Evolutionary conservation across 1,284 basidiomycete genomes (phyloP).

Genomic region (Microbotryum intermedium): DNA sequence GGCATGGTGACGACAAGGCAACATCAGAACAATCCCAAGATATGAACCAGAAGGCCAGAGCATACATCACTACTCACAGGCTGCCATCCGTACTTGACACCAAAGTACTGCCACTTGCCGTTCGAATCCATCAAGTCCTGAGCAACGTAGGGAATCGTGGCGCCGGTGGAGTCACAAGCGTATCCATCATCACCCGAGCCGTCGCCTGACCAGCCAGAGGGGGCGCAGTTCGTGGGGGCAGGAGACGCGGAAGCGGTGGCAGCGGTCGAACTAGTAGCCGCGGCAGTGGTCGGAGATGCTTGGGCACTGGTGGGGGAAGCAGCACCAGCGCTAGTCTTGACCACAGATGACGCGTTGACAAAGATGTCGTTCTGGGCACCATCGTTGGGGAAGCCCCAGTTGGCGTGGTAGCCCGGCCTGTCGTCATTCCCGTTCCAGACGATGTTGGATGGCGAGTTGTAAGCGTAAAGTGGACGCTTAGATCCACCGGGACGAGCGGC

Average conservation of each 20-base stretch:
- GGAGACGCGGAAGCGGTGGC: not conserved
- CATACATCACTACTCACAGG: not conserved
- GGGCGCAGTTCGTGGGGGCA: not conserved
- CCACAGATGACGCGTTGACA: not conserved
- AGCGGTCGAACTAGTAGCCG: not conserved
- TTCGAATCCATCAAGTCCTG: not conserved
- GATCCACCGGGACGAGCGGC: not conserved
- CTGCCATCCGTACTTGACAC: constrained; percentile 3
- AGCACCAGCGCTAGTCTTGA: too few species aligned
- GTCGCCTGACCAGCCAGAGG: not conserved
- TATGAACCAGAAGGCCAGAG: too few species aligned
- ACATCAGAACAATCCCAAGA: too few species aligned
- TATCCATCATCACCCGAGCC: not conserved
- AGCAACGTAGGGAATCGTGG: not conserved
- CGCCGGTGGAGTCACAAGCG: not conserved
- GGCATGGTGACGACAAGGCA: too few species aligned
- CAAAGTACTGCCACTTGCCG: not conserved
- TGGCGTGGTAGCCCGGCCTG: constrained; percentile 7
- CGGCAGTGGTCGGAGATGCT: not conserved
- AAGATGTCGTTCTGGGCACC: constrained; percentile 5
- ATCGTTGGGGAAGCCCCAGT: constrained; percentile 3
- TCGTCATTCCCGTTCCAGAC: constrained; percentile 4
- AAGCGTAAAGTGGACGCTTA: constrained; percentile 7
- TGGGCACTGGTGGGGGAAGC: too few species aligned
- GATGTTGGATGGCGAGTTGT: constrained; percentile 14